Evolutionary conservation across 208 protist species (phyloP).

Genomic region (Trypanosoma boissoni): DNA sequence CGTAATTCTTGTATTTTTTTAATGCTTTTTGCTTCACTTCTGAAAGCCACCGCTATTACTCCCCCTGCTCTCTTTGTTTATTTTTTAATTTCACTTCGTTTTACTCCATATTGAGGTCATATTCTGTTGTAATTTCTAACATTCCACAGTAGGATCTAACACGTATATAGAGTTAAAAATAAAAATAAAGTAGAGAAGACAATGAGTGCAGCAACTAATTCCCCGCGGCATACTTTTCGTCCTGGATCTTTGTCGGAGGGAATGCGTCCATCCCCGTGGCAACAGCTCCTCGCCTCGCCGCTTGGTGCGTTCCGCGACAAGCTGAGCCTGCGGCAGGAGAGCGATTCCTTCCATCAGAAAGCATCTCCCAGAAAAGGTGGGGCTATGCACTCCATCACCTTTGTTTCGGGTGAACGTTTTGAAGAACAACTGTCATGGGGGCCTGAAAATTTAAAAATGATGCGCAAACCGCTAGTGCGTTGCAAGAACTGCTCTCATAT

Average conservation of each 20-base stretch:
- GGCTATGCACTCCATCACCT: too few species aligned
- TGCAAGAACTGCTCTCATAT: conserved; percentile 4
- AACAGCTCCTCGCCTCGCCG: neutral
- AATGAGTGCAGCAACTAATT: neutral
- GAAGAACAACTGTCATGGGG: too few species aligned
- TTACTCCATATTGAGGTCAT: too few species aligned
- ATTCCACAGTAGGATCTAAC: conserved; percentile 7
- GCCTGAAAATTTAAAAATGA: neutral
- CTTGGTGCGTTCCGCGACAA: neutral
- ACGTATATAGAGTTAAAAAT: neutral
- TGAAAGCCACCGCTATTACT: too few species aligned
- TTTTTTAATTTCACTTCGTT: too few species aligned
- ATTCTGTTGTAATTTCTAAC: too few species aligned
- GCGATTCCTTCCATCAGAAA: neutral
- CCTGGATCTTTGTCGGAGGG: neutral
- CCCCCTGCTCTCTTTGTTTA: too few species aligned
- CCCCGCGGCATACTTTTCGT: neutral
- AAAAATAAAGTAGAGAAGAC: neutral
- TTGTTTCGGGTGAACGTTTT: too few species aligned
- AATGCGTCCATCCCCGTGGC: neutral
- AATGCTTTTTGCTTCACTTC: too few species aligned
- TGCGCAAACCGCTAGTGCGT: neutral
- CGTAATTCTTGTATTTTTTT: too few species aligned
- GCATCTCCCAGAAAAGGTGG: neutral
- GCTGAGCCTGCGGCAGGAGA: neutral